These are phyloP conservation scores for Babesia microti DNA, from an alignment of 169 alveolate species.

Conservation along the genomic window DNA sequence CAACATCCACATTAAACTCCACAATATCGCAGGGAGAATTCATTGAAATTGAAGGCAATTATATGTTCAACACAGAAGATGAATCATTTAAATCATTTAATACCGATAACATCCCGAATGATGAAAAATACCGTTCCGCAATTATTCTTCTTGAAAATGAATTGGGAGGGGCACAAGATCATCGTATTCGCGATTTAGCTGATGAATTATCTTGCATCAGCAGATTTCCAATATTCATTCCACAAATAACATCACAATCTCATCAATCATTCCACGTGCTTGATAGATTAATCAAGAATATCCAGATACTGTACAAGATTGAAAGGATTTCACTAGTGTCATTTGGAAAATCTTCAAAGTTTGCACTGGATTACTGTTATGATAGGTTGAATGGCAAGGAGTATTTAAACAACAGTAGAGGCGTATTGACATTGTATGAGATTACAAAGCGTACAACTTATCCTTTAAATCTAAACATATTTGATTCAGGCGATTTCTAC, in stretches of 20 bases:
- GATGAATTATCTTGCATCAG: slow-evolving; percentile 27
- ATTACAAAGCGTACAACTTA: too few species aligned
- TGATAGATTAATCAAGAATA: slow-evolving; percentile 25
- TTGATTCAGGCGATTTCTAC: too few species aligned
- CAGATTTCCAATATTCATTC: slow-evolving; percentile 22
- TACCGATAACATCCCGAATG: slow-evolving; percentile 18
- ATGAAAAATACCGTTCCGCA: slow-evolving; percentile 10
- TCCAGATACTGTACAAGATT: slow-evolving; percentile 26
- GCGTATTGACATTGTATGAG: slow-evolving; percentile 33
- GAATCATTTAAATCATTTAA: too few species aligned
- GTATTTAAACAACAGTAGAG: slow-evolving; percentile 7
- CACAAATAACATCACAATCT: slow-evolving; percentile 20
- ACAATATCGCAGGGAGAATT: too few species aligned
- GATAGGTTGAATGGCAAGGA: slow-evolving; percentile 16
- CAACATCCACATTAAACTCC: too few species aligned
- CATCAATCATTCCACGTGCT: slow-evolving; percentile 10
- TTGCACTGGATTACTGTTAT: slow-evolving; percentile 22
- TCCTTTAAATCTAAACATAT: too few species aligned
- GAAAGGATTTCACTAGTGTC: slow-evolving; percentile 26
- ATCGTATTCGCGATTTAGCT: slow-evolving; percentile 32
- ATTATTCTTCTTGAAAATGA: slow-evolving; percentile 32
- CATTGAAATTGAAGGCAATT: too few species aligned
- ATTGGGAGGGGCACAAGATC: slow-evolving; percentile 27
- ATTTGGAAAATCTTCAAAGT: slow-evolving; percentile 7
- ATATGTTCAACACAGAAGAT: too few species aligned